Conservation (phyloP, 305 asterid species). For the Lippia alba region DNA sequence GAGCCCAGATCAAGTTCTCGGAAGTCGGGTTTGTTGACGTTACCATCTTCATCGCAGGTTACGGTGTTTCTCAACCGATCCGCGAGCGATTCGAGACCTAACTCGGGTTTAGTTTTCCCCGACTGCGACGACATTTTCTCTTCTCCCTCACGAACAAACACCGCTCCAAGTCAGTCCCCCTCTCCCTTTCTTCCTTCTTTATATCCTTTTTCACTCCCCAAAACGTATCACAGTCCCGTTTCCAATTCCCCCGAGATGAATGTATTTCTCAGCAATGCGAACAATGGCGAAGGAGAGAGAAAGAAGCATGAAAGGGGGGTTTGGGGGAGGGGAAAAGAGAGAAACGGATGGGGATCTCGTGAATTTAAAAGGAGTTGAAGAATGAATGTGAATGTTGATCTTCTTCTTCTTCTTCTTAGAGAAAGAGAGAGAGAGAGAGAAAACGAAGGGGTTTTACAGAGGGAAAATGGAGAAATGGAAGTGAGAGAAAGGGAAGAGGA, state of each 20-base stretch:
- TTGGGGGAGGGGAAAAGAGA: slow-evolving; percentile 23
- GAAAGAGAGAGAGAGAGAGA: slow-evolving; percentile 35
- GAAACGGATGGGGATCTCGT: slow-evolving; percentile 74
- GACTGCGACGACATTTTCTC: slow-evolving; percentile 54
- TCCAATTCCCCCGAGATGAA: background rate
- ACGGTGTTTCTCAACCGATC: slow-evolving; percentile 69
- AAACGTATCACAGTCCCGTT: background rate
- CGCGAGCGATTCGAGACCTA: slow-evolving; percentile 47
- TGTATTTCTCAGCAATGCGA: slow-evolving; percentile 39
- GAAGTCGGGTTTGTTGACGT: slow-evolving; percentile 80
- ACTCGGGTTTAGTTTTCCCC: slow-evolving; percentile 50
- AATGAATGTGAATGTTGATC: slow-evolving; percentile 54
- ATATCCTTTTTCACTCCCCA: background rate
- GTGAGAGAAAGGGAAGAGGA: background rate
- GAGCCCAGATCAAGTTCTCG: slow-evolving; percentile 93
- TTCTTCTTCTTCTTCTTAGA: background rate
- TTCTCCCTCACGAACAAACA: background rate
- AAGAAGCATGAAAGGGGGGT: slow-evolving; percentile 20
- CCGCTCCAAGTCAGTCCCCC: slow-evolving; percentile 30
- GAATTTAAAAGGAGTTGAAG: slow-evolving; percentile 51
- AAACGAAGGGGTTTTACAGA: slow-evolving; percentile 39
- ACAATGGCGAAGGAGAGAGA: slow-evolving; percentile 34
- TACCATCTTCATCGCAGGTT: slow-evolving; percentile 34
- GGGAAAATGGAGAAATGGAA: slow-evolving; percentile 4
- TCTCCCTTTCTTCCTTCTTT: background rate